Evolutionary conservation across 176 grass and related monocot species (phyloP), one percentile per base, ranked within the genome.

Genomic region (Neostapfia colusana): DNA sequence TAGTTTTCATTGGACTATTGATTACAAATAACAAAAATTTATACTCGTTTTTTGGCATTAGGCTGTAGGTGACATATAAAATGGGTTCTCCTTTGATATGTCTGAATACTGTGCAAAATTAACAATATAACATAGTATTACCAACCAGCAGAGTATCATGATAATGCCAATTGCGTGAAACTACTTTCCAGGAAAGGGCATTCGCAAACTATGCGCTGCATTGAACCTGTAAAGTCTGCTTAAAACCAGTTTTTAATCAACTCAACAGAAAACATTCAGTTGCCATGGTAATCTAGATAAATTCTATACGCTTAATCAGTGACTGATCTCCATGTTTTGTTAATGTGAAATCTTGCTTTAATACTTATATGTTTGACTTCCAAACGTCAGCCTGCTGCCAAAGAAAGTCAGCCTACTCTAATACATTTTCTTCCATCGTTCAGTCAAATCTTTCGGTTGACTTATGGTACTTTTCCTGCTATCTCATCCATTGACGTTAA

Each of bases 1-100:
- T 75, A 15, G 15, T 61, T 23, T 81, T 87, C 42, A 8, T 85
- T 23, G 71, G 84, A 10, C 56, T 87, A 10, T 0, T 84, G 4
- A 90, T 1, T 9, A 56, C 7, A 1, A 60, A 27, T 8, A 41
- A 15, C 14, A 70, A 46, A 0, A 24, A 31, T 68, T 46, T 50
- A 70, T 11, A 45, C n/a, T 31, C 21, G 24, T 7, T 69, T 46
- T 10, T 26, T 26, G 6, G 13, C 21, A 45, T 15, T 68, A 68
- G 21, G 12, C 0, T 45, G 13, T 45, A 44, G 5, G 65, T 45
- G 41, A 67, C 10, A n/a, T n/a, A 67, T 24, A 37, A 40, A 23
- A 38, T 46, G 3, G 63, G 8, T 23, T 23, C 7, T 23, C 53
- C 7, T 55, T n/a, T 1, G 18, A 53, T 23, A 24, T 54, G 6